Base-by-base conservation (phyloP, 805 yeast genomes). In the Lachancea thermotolerans region DNA sequence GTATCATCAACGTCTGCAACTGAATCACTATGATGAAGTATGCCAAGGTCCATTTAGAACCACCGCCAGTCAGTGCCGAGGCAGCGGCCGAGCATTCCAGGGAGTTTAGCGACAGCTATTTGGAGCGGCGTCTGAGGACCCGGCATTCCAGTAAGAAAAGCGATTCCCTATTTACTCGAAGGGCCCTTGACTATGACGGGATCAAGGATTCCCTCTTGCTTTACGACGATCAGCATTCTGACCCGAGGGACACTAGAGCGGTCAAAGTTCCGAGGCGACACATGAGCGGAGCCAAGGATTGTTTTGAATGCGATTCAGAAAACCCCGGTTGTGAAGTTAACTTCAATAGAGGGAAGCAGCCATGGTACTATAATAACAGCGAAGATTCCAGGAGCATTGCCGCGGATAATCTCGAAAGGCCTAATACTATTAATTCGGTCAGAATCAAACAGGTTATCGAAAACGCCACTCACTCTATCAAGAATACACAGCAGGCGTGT, bases 251-350 rank as follows among this genome's bases (percentile, higher is more conserved):
- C 4, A 21, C 18, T 3, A 33, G 34, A 8, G 45, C 45, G 18
- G 31, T 21, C 4, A 14, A 31, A 17, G 32, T 37, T 27, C 45
- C 35, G 5, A 42, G 46, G 8, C 18, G 46, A 11, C 46, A 34
- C 12, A 17, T 43, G 39, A 38, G 42, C 33, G 46, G 46, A 12
- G 46, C 46, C 14, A 37, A 27, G 34, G 42, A 38, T 21, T 37
- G 17, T 28, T 16, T 10, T 16, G 35, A 30, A n/a, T 5, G 16
- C 10, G 41, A 32, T n/a, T 21, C 18, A 12, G 17, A 14, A 27
- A 15, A n/a, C 34, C 4, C 17, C 4, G 16, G n/a, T 9, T 16
- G 21, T 16, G 25, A 17, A 7, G 25, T 21, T 14, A 43, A 43
- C 21, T 43, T 43, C 16, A 37, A n/a, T 6, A 15, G 35, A 11